Evolutionary conservation across 805 yeast genomes (phyloP), one percentile per base, ranked within the genome.

Genomic region (Diddensiella caesifluorescens): DNA sequence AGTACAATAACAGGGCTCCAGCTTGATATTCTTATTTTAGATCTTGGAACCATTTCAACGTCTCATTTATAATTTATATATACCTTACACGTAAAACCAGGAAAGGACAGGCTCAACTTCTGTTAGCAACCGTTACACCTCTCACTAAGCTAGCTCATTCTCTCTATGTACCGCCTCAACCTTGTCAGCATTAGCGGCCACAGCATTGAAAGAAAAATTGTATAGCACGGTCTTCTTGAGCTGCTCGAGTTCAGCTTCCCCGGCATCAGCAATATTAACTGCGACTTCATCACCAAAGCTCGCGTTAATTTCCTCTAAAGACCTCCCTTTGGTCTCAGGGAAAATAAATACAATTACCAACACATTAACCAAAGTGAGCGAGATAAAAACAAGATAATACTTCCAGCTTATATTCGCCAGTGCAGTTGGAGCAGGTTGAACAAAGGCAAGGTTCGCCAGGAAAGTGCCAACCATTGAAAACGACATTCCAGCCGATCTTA

Each of bases 261-360:
- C 15, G 7, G 42, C 42, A 19, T 38, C 42, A 29, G 32, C 21
- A 6, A 34, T 10, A 34, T 22, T 28, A 22, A 67, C 66, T 29
- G 66, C 67, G 42, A 34, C 38, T 15, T 22, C 28, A 22, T 34
- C 38, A 6, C 38, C 39, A 21, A 39, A 46, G 27, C 42, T 15
- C 15, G 22, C 38, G 25, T 38, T 39, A 27, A 47, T 47, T 52
- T 77, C 80, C 32, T 75, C 79, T 52, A 65, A 73, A 0, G 80
- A 72, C 57, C 76, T 67, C 36, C 69, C 70, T 47, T 67, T 65
- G 26, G 79, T 70, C 55, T 77, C 83, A 10, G 83, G 82, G 42
- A 75, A 27, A 16, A 44, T 40, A 39, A 41, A 47, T 15, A 44
- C 27, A 25, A 23, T 19, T 23, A 26, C 41, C 21, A 16, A 27